Evolutionary conservation across 2,329 filamentous ascomycete genomes (phyloP).

Genomic region (Penicillium sp.): DNA sequence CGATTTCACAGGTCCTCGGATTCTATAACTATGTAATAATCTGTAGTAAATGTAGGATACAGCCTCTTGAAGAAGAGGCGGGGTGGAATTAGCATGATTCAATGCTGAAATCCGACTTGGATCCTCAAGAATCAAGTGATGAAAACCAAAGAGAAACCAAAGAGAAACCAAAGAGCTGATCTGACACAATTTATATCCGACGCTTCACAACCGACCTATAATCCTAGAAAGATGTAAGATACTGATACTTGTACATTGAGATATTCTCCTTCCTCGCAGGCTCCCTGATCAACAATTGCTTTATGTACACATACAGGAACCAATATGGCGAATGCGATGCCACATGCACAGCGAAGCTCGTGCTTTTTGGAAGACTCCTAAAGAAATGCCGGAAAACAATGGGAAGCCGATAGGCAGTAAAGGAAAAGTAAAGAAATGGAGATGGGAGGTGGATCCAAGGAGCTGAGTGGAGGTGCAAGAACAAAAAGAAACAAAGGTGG

Average conservation of each 20-base stretch:
- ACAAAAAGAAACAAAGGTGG: not conserved
- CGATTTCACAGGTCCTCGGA: too few species aligned
- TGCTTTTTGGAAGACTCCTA: conserved; percentile 6
- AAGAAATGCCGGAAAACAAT: conserved; percentile 14
- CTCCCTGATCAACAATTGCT: conserved; percentile 9
- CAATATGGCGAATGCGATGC: not conserved
- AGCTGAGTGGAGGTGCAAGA: not conserved
- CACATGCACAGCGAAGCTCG: conserved; percentile 4
- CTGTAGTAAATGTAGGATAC: too few species aligned
- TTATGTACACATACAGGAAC: conserved; percentile 20
- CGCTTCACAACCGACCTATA: not conserved
- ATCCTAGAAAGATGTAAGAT: not conserved
- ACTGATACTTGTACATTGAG: conserved; percentile 16
- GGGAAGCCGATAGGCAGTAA: not conserved
- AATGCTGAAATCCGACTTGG: too few species aligned
- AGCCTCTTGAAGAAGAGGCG: not conserved
- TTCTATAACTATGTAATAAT: too few species aligned
- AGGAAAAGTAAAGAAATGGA: conserved; percentile 2
- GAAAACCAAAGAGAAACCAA: not conserved
- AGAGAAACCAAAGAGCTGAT: not conserved
- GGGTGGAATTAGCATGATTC: not conserved
- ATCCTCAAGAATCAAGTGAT: not conserved
- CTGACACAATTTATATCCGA: not conserved
- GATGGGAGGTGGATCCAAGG: not conserved
- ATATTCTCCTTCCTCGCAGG: conserved; percentile 2